phyloP scores from a whole-genome alignment of 306 rosid species.

The Cucurbita pepo region DNA sequence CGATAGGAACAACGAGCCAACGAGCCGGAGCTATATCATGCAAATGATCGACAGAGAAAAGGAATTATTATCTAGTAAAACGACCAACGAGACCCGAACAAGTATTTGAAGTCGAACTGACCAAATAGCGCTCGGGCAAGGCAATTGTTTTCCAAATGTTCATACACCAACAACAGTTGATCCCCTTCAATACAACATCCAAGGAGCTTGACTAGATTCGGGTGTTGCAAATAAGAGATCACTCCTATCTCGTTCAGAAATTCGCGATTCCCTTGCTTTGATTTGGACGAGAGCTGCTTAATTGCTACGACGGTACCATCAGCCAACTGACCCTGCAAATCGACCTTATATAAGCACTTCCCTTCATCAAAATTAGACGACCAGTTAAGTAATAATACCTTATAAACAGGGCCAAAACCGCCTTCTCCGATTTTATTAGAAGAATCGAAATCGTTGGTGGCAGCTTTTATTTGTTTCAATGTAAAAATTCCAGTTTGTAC shows the following conservation, averaged over 20 bases:
- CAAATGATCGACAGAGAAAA: not conserved
- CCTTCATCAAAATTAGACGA: not conserved
- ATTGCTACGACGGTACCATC: conserved; percentile 57
- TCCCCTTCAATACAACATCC: conserved; percentile 61
- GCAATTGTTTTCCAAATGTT: conserved; percentile 66
- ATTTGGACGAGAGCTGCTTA: conserved; percentile 55
- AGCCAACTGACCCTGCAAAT: conserved; percentile 40
- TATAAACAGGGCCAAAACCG: conserved; percentile 61
- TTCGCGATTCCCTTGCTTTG: conserved; percentile 66
- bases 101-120: conserved; percentile 14
- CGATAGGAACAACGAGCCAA: not conserved
- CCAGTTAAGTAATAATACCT: conserved; percentile 11
- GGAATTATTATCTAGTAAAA: not conserved
- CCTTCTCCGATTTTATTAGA: conserved; percentile 60
- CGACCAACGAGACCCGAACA: not conserved
- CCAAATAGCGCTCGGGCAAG: conserved; percentile 57
- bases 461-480: conserved; percentile 37
- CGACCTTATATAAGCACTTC: not conserved
- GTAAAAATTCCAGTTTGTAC: conserved; percentile 37
- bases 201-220: conserved; percentile 62
- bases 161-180: conserved; percentile 51
- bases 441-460: conserved; percentile 35
- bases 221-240: conserved; percentile 61
- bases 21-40: not conserved
- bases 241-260: conserved; percentile 61